A percentile compares a stretch with the other conserved stretches of the same genome.
These are phyloP conservation scores for Aspergillus nanangensis DNA, from an alignment of 495 filamentous ascomycete genomes.

Conservation along the genomic window DNA sequence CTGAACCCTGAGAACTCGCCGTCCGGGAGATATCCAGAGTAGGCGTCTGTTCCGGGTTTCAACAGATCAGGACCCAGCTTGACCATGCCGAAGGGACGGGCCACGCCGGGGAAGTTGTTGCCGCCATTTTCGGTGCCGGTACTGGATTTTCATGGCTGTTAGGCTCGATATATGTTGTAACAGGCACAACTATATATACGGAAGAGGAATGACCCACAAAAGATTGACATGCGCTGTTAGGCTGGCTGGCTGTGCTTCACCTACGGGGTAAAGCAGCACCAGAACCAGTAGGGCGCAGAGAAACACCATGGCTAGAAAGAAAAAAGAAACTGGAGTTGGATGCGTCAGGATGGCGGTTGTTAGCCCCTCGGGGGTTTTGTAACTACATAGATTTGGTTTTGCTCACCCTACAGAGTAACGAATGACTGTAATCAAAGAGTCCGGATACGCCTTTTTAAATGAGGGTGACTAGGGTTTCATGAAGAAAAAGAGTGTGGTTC, in stretches of 20 bases:
- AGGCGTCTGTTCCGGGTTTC: constrained; percentile 50
- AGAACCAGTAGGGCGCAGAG: constrained; percentile 6
- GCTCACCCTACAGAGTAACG: no score
- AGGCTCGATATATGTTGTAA: neutral
- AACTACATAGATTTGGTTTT: no score
- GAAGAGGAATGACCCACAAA: constrained; percentile 20
- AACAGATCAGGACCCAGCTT: constrained; percentile 64
- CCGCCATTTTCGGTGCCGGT: constrained; percentile 46
- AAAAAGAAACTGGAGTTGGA: neutral
- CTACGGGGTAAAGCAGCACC: constrained; percentile 3
- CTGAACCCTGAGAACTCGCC: constrained; percentile 66
- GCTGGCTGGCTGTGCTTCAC: constrained; percentile 9
- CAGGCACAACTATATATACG: neutral
- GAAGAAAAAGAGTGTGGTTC: neutral
- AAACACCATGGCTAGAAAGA: constrained; percentile 6
- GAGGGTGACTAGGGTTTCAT: neutral
- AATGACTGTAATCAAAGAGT: neutral
- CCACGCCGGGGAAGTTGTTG: constrained; percentile 67
- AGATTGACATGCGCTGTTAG: constrained; percentile 30
- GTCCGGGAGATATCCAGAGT: constrained; percentile 57
- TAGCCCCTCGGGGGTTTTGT: neutral
- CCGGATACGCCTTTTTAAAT: neutral
- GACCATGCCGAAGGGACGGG: constrained; percentile 63
- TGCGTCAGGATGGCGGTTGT: neutral
- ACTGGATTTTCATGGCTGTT: constrained; percentile 10